Percentiles rank a stretch among this genome's conserved stretches.
Conservation (phyloP, 768 basidiomycete species). For the Baorangia bicolor region DNA sequence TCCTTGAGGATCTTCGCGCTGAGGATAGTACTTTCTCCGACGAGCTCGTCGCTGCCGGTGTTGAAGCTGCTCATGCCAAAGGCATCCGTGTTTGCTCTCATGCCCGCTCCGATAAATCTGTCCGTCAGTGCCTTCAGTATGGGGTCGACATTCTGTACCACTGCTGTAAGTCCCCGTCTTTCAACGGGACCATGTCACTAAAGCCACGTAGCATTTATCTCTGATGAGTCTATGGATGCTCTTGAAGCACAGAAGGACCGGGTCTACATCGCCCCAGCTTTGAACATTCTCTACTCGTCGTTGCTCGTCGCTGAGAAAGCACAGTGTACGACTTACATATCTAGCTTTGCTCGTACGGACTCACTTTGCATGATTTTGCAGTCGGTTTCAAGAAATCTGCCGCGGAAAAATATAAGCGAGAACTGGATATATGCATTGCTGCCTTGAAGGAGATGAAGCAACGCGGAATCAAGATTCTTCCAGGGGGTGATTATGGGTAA, state of each 20-base stretch:
- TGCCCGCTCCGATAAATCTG: conserved; percentile 34
- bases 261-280: conserved; percentile 33
- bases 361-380: neutral
- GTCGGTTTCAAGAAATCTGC: conserved; percentile 21
- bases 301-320: conserved; percentile 25
- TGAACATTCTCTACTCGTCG: conserved; percentile 32
- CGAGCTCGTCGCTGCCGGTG: conserved; percentile 33
- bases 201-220: conserved; percentile 34
- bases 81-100: conserved; percentile 40
- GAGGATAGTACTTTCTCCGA: conserved; percentile 37
- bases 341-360: neutral
- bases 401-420: conserved; percentile 27
- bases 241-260: conserved; percentile 36
- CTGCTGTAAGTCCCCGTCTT: conserved; percentile 16
- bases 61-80: conserved; percentile 34
- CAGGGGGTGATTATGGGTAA: conserved; percentile 40
- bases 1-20: conserved; percentile 34
- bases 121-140: conserved; percentile 37
- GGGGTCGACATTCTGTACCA: conserved; percentile 36
- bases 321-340: conserved; percentile 17
- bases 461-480: conserved; percentile 37
- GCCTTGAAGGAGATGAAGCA: conserved; percentile 37
- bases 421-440: conserved; percentile 33
- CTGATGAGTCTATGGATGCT: conserved; percentile 36
- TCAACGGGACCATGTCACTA: neutral